Conservation (phyloP, 768 basidiomycete species). For the Termitomyces sp. region DNA sequence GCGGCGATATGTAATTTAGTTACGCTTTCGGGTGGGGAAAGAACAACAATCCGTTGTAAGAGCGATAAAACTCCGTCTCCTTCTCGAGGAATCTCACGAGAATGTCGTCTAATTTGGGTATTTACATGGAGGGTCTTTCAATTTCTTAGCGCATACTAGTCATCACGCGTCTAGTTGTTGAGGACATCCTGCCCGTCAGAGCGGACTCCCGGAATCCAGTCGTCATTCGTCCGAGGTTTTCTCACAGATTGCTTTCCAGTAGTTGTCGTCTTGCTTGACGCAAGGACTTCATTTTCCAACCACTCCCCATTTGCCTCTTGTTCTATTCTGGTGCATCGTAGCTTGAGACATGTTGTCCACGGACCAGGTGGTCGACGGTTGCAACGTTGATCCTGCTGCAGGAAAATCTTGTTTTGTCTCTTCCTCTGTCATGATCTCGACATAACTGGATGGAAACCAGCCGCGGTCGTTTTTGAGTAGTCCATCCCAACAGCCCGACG, state of each 20-base stretch:
- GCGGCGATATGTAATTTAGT: constrained; percentile 55
- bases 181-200: constrained; percentile 66
- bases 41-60: constrained; percentile 55
- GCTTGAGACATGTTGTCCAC: constrained; percentile 43
- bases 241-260: constrained; percentile 23
- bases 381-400: constrained; percentile 31
- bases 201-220: constrained; percentile 87
- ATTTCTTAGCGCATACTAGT: not conserved
- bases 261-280: constrained; percentile 25
- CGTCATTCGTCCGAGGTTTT: constrained; percentile 54
- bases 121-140: constrained; percentile 90
- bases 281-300: constrained; percentile 41
- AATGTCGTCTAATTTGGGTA: constrained; percentile 74
- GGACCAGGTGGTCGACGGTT: constrained; percentile 22
- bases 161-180: not conserved
- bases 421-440: constrained; percentile 68
- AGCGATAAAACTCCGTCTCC: constrained; percentile 61
- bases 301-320: constrained; percentile 46
- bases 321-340: constrained; percentile 33
- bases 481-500: constrained; percentile 99
- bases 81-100: constrained; percentile 79
- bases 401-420: constrained; percentile 67
- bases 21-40: constrained; percentile 51
- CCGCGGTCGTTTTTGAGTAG: constrained; percentile 84
- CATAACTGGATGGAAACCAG: constrained; percentile 98